Percentiles rank a stretch among this genome's conserved stretches.
phyloP scores from a whole-genome alignment of 148 eudicot genomes.

The Pouteria glomerata region DNA sequence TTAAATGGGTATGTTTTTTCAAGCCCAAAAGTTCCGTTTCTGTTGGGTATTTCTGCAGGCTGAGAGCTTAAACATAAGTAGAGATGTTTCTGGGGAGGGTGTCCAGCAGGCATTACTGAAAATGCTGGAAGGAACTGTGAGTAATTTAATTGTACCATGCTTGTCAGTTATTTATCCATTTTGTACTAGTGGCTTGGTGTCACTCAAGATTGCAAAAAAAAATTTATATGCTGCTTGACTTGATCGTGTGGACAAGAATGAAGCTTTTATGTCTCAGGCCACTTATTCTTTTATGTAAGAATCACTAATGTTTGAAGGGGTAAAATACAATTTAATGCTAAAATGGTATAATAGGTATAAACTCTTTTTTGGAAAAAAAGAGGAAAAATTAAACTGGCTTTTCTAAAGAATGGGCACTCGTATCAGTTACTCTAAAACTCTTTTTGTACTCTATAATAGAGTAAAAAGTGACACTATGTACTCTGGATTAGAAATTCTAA shows the following conservation, averaged over 20 bases:
- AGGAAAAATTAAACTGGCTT: too few relatives aligned
- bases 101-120: constrained; percentile 93
- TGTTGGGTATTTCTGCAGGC: constrained; percentile 40
- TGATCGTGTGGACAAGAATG: background rate
- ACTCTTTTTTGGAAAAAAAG: background rate
- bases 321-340: background rate
- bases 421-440: background rate
- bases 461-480: background rate
- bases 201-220: background rate
- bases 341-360: background rate
- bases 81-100: constrained; percentile 98
- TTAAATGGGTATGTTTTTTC: background rate
- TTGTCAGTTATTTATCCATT: background rate
- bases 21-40: background rate
- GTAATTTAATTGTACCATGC: constrained; percentile 15
- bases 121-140: constrained; percentile 97
- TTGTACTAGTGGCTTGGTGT: too few relatives aligned
- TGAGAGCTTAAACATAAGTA: constrained; percentile 72
- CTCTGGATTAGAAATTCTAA: too few relatives aligned
- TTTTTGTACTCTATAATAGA: background rate
- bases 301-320: background rate
- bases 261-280: background rate
- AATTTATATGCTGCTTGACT: background rate
- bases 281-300: background rate
- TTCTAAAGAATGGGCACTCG: background rate